A percentile compares a stretch with the other conserved stretches of the same genome.
Conservation (phyloP, 2,329 filamentous ascomycete species). For the Xylaria sp. region DNA sequence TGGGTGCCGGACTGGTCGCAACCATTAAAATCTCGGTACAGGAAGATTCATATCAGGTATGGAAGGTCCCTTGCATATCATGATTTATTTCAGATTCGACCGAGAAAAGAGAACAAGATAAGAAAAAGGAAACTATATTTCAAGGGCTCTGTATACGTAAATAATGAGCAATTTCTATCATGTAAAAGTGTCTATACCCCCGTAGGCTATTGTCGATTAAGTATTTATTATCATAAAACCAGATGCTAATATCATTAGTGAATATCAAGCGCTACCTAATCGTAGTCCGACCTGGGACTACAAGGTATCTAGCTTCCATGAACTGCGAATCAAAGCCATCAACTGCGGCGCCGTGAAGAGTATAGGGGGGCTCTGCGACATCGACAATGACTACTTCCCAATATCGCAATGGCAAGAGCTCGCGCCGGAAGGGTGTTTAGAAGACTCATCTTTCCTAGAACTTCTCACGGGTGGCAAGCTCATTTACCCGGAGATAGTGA, state of each 20-base stretch:
- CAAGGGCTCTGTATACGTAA: neutral
- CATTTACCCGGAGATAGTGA: neutral
- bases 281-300: neutral
- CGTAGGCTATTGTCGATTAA: neutral
- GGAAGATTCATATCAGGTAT: neutral
- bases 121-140: neutral
- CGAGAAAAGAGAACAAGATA: too few species aligned
- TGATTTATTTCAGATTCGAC: too few species aligned
- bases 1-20: neutral
- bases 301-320: neutral
- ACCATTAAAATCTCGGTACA: neutral
- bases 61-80: neutral
- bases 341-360: neutral
- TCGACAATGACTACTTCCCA: neutral
- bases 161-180: too few species aligned
- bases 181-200: neutral
- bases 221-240: neutral
- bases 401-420: neutral
- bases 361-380: neutral
- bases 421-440: neutral
- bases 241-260: neutral
- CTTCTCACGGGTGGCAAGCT: neutral
- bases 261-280: neutral
- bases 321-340: neutral
- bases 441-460: neutral